These are phyloP conservation scores for Pyrus hybrid DNA, from an alignment of 331 rosid genomes.

Conservation along the genomic window DNA sequence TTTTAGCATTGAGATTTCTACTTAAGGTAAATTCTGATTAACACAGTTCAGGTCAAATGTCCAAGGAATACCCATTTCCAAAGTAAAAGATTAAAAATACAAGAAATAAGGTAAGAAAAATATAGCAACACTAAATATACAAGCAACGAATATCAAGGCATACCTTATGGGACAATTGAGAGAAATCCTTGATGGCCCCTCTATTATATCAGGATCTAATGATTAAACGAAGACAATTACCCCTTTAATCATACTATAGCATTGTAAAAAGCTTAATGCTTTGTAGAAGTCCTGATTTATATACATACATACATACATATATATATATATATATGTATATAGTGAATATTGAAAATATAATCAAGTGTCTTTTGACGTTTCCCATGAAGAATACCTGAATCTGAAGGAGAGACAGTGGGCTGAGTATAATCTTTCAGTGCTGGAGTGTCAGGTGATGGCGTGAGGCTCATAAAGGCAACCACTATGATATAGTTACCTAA, in stretches of 20 bases:
- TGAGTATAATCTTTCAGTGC: constrained; percentile 59
- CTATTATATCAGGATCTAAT: constrained; percentile 69
- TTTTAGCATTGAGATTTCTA: neutral
- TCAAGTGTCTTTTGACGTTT: neutral
- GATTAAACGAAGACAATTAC: neutral
- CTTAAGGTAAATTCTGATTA: neutral
- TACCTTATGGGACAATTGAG: constrained; percentile 99
- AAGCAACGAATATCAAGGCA: constrained; percentile 19
- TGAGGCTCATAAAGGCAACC: constrained; percentile 58
- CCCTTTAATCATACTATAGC: neutral
- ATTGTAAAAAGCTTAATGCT: neutral
- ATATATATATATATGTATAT: too few relatives aligned
- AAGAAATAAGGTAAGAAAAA: neutral
- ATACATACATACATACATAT: too few relatives aligned
- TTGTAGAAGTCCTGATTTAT: neutral
- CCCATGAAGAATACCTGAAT: constrained; percentile 49
- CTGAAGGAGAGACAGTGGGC: constrained; percentile 35
- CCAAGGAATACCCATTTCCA: neutral
- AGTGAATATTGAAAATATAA: neutral
- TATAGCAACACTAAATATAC: constrained; percentile 1
- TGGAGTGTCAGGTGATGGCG: constrained; percentile 31
- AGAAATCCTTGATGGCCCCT: constrained; percentile 81
- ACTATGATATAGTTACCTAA: constrained; percentile 69
- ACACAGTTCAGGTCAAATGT: neutral
- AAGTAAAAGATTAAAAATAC: neutral